Evolutionary conservation across 257 asterid species (phyloP).

Genomic region (Solanum chilense): DNA sequence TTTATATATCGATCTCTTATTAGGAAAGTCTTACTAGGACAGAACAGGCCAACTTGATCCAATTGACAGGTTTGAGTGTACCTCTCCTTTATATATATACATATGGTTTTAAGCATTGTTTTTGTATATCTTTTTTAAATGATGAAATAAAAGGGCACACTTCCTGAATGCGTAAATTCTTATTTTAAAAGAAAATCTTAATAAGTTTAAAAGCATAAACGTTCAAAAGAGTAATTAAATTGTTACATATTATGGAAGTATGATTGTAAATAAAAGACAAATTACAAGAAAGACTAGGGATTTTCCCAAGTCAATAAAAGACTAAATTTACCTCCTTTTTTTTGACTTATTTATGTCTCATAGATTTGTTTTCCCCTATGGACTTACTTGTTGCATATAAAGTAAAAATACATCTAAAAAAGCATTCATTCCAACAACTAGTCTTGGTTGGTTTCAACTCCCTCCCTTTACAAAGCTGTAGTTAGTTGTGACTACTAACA

Average conservation of each 20-base stretch:
- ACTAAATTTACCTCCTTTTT: neutral
- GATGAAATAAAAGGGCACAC: neutral
- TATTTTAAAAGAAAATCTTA: neutral
- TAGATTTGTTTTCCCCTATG: neutral
- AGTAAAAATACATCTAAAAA: neutral
- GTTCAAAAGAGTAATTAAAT: neutral
- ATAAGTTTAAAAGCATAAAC: neutral
- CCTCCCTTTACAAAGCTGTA: slow-evolving; percentile 1
- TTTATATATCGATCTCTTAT: neutral
- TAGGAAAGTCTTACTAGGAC: neutral
- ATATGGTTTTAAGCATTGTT: neutral
- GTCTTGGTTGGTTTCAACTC: neutral
- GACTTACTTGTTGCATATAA: neutral
- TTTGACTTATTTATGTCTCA: neutral
- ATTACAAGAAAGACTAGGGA: neutral
- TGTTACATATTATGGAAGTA: neutral
- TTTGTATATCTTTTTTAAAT: neutral
- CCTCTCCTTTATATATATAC: neutral
- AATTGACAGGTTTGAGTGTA: slow-evolving; percentile 35
- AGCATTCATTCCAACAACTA: neutral
- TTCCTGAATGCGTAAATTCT: neutral
- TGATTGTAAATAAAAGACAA: neutral
- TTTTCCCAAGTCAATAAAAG: neutral
- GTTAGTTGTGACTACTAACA: neutral
- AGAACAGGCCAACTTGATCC: neutral